Conservation (phyloP, 1,139 yeast species). For the Magnusiomyces ingens region DNA sequence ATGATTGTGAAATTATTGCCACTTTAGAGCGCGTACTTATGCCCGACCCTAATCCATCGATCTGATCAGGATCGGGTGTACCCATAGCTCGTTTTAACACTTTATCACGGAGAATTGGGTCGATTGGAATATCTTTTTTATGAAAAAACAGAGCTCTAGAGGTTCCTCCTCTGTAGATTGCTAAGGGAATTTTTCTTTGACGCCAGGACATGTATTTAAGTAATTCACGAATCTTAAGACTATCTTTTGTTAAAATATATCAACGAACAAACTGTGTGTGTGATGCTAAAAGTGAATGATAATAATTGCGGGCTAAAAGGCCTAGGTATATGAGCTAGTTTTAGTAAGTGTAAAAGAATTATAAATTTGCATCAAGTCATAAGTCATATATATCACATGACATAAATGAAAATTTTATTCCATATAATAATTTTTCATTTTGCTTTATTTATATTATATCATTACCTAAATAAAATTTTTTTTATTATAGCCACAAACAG, state of each 20-base stretch:
- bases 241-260: too few species aligned
- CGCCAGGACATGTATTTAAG: neutral
- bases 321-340: too few species aligned
- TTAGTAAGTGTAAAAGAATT: too few species aligned
- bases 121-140: constrained; percentile 1
- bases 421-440: too few species aligned
- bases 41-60: constrained; percentile 2
- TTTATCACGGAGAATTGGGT: neutral
- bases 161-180: constrained; percentile 4
- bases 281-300: too few species aligned
- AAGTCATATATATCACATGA: too few species aligned
- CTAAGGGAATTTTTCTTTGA: neutral
- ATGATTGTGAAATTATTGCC: neutral
- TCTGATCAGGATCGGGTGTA: constrained; percentile 3
- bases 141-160: constrained; percentile 2
- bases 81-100: constrained; percentile 4
- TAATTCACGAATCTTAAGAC: neutral
- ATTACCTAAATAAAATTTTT: too few species aligned
- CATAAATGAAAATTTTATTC: too few species aligned
- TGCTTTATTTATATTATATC: neutral
- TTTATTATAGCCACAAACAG: too few species aligned
- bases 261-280: too few species aligned
- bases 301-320: too few species aligned
- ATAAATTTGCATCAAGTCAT: too few species aligned
- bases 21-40: neutral